Percentiles rank a stretch among this genome's conserved stretches.
These are phyloP conservation scores for Phytophthora lateralis DNA, from an alignment of 352 stramenopile species.

Conservation along the genomic window DNA sequence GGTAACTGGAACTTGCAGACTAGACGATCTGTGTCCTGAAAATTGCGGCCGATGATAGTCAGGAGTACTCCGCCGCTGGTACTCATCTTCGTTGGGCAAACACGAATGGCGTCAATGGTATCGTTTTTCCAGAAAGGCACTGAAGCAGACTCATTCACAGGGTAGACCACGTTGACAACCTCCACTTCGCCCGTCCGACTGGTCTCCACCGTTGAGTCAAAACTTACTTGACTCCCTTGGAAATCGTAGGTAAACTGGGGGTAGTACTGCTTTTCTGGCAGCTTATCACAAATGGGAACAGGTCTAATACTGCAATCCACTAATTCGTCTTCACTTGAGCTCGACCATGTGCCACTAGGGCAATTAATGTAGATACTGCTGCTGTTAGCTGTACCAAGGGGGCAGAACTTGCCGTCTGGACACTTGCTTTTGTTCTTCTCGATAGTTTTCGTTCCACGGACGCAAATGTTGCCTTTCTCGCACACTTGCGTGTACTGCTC, in stretches of 20 bases:
- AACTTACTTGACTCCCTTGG: slow-evolving; percentile 52
- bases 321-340: slow-evolving; percentile 79
- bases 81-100: slow-evolving; percentile 67
- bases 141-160: slow-evolving; percentile 91
- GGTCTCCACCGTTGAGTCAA: slow-evolving; percentile 78
- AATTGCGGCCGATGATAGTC: slow-evolving; percentile 96
- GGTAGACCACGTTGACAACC: slow-evolving; percentile 90
- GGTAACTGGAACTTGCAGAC: slow-evolving; percentile 82
- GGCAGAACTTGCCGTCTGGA: slow-evolving; percentile 93
- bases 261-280: slow-evolving; percentile 78
- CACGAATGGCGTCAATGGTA: slow-evolving; percentile 93
- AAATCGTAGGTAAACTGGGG: slow-evolving; percentile 75
- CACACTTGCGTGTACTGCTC: slow-evolving; percentile 91
- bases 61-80: slow-evolving; percentile 59
- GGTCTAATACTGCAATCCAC: slow-evolving; percentile 88
- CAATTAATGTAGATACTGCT: slow-evolving; percentile 90
- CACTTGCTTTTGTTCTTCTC: slow-evolving; percentile 94
- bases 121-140: slow-evolving; percentile 93
- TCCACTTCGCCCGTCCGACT: slow-evolving; percentile 86
- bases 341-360: slow-evolving; percentile 90
- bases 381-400: slow-evolving; percentile 84
- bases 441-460: slow-evolving; percentile 87
- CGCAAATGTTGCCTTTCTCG: slow-evolving; percentile 88
- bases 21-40: slow-evolving; percentile 83
- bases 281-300: slow-evolving; percentile 96